Evolutionary conservation across 1,139 yeast species (phyloP), one percentile per base, ranked within the genome.

Genomic region (Sugiyamaella castrensis): DNA sequence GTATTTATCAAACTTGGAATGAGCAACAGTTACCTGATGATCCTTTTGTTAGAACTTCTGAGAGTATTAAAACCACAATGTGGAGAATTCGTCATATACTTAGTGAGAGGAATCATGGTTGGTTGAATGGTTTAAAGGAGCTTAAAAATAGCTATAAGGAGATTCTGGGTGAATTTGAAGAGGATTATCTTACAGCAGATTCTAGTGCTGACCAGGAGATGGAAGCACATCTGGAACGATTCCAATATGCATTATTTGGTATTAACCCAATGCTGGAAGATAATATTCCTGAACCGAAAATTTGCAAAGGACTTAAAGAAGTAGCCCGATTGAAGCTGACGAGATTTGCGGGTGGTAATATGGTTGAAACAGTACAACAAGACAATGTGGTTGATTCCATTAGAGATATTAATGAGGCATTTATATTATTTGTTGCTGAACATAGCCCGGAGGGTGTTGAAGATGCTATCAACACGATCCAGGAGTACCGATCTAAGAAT

Each of bases 31-130:
- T 80, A 61, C 67, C 72, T 28, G 55, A 51, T 16, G 59, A 62
- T 51, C 61, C 66, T 37, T 76, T 73, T 57, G 68, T 70, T 44
- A 65, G 67, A 2, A 63, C 72, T 24, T 67, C 74, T 32, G 75
- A 73, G 11, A 68, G 69, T 46, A 71, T 82, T 39, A 72, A 79
- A 54, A 71, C 73, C 31, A 76, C 87, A 1, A 80, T 83, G 87
- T 75, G 81, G 79, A 72, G 87, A 59, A 87, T 92, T 59, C 84
- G 88, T 65, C 94, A 86, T 64, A 96, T 87, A 9, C 74, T 92
- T 49, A 80, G 89, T 59, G 98, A 92, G 69, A 80, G 98, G 65
- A 87, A 85, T 60, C 80, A 80, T 53, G 82, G 91, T 0, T 81
- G 78, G 64, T 81, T 79, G 57, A 74, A 82, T 57, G 88, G 83